phyloP scores from a whole-genome alignment of 2,329 filamentous ascomycete genomes.

The Niveomyces coronatus region DNA sequence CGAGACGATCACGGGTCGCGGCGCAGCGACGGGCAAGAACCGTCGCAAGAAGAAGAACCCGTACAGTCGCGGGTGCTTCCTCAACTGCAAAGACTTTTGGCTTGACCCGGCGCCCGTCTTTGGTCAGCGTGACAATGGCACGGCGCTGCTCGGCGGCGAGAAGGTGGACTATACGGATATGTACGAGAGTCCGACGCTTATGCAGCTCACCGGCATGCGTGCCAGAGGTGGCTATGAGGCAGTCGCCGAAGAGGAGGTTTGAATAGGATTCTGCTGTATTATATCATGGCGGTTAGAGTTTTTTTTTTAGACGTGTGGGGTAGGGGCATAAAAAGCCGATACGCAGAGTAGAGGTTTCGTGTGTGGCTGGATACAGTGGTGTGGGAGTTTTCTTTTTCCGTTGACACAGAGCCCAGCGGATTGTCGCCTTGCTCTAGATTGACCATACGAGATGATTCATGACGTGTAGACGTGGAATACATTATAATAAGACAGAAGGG shows the following conservation, averaged over 20 bases:
- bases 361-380: too few relatives aligned
- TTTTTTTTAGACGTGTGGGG: too few relatives aligned
- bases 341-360: too few relatives aligned
- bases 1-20: constrained; percentile 77
- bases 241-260: constrained; percentile 40
- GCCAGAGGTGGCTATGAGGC: constrained; percentile 51
- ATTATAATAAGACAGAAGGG: too few relatives aligned
- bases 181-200: constrained; percentile 73
- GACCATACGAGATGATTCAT: too few relatives aligned
- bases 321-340: too few relatives aligned
- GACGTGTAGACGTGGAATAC: too few relatives aligned
- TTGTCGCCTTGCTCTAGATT: too few relatives aligned
- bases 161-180: constrained; percentile 77
- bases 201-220: constrained; percentile 43
- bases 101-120: constrained; percentile 80
- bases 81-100: constrained; percentile 96
- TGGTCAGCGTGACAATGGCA: constrained; percentile 60
- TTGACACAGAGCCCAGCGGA: too few relatives aligned
- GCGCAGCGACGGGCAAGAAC: constrained; percentile 50
- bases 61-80: constrained; percentile 71
- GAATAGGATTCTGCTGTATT: background rate
- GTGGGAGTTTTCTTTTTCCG: too few relatives aligned
- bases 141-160: constrained; percentile 66
- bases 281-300: too few relatives aligned
- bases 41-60: constrained; percentile 60